Conservation (phyloP, 139 green algal species). For the Chlorella sp. region DNA sequence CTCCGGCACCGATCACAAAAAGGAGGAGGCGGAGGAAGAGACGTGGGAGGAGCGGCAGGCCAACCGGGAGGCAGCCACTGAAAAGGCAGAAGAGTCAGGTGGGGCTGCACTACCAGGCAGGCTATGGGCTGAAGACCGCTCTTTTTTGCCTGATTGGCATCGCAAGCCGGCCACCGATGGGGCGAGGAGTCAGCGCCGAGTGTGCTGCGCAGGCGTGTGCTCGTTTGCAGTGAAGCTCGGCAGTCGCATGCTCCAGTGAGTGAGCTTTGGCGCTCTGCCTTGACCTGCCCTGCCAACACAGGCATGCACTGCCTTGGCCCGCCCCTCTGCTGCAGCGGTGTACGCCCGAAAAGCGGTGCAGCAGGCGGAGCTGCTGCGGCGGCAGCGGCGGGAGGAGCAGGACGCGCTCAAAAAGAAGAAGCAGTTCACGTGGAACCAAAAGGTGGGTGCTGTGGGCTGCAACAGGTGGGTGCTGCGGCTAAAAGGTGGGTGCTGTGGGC, state of each 20-base stretch:
- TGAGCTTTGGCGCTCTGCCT: too few relatives aligned
- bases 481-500: too few relatives aligned
- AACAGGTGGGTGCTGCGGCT: too few relatives aligned
- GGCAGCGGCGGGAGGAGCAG: slow-evolving; percentile 28
- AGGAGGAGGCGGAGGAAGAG: not conserved
- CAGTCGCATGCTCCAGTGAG: too few relatives aligned
- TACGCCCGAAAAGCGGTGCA: slow-evolving; percentile 15
- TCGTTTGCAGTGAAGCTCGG: too few relatives aligned
- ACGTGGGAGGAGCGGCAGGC: slow-evolving; percentile 14
- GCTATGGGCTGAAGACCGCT: too few relatives aligned
- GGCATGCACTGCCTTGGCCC: not conserved
- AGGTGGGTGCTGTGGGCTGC: too few relatives aligned
- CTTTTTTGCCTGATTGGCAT: too few relatives aligned
- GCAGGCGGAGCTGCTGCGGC: slow-evolving; percentile 28
- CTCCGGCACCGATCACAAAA: not conserved
- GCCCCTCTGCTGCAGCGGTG: slow-evolving; percentile 15
- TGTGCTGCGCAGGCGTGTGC: too few relatives aligned
- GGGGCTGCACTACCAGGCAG: not conserved
- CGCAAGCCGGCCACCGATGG: too few relatives aligned
- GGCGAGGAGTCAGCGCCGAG: too few relatives aligned
- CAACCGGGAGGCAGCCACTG: slow-evolving; percentile 11
- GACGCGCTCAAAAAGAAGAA: slow-evolving; percentile 15
- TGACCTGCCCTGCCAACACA: too few relatives aligned
- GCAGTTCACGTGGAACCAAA: slow-evolving; percentile 29
- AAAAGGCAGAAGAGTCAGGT: slow-evolving; percentile 18